Base-by-base conservation (phyloP, 176 grass and related monocot species). In the Hordeum marinum region DNA sequence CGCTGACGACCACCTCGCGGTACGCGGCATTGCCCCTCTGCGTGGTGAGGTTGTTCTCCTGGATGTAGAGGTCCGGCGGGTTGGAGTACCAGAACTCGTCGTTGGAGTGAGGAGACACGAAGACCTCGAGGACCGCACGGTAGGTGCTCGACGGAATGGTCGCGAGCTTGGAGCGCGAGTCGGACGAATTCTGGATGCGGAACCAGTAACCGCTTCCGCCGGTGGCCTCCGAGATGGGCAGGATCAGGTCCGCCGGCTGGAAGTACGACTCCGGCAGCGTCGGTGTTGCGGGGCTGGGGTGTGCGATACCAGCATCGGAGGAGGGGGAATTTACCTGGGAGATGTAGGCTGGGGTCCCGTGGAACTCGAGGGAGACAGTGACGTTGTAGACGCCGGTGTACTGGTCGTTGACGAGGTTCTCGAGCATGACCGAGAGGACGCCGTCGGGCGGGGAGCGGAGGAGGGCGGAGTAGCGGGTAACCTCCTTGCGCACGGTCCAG, bases 31-130 rank as follows among this genome's bases (percentile, higher is more conserved):
- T 95, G 54, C 96, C 91, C 78, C 93, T 77, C 68, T 34, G 31
- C 14, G 87, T 98, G 8, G 81, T 90, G 35, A 98, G 93, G 78
- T 98, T 92, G 89, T 98, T 98, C 52, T 78, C 80, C 40, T 80
- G 29, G 75, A 98, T 92, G 91, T 98, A 98, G 48, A 85, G 31
- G 79, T 95, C 88, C 20, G 96, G 93, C 39, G 96, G 93, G 78
- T 98, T 98, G 34, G 91, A 93, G 88, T 98, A 95, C 93, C 96
- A 98, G 87, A 94, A 95, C 83, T 95, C 96, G 72, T 98, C 96
- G 43, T 95, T 82, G 23, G 80, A 78, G 82, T 98, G 96, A 15
- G 83, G 90, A 63, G 96, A 98, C 52, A 95, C 93, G 52, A 87
- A 98, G 0, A 98, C 84, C 37, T 98, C 96, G 0, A 98, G 89